Base-by-base conservation (phyloP, 78 protist genomes). In the Dictyostelium purpureum region DNA sequence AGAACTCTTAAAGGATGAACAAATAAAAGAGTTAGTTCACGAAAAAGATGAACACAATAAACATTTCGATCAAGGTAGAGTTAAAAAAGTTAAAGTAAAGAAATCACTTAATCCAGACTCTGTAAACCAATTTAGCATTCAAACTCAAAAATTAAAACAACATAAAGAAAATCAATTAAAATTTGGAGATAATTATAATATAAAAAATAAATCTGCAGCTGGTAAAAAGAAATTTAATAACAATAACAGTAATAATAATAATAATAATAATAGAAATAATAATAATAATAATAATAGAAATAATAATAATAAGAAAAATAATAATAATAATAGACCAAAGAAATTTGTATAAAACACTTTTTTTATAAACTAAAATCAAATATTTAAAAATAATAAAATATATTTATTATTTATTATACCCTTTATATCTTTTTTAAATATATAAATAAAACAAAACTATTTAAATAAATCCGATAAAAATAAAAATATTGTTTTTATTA, bases 11-110 rank as follows among this genome's bases (percentile, higher is more conserved):
- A 61, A 61, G 18, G 92, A 85, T 43, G 83, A 70, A 49, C 43
- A 52, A 38, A 6, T 85, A 28, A 52, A 85, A 45, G 83, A 73
- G 1, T 4, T 59, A 4, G 52, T 19, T 6, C 80, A 73, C 9
- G 37, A 70, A 57, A 85, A 85, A 24, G 92, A 85, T 69, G 59
- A 24, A 24, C 76, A 71, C 52, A 83, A 90, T 65, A 63, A 59
- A 52, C 81, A 90, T 12, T 79, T 74, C 28, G 94, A 90, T 66
- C 81, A 40, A 9, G 94, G 94, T 37, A 90, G 94, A 66, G 14
- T 11, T n/a, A 90, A 79, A 51, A 90, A 90, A 19, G 26, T 90
- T 10, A 78, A 56, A 51, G 66, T 52, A 6, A 75, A 75, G 14
- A 51, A 35, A 28, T n/a, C 61, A 18, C 52, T 75, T 37, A 10